Evolutionary conservation across 495 filamentous ascomycete species (phyloP), one percentile per base, ranked within the genome.

Genomic region (Talaromyces thailandensis): DNA sequence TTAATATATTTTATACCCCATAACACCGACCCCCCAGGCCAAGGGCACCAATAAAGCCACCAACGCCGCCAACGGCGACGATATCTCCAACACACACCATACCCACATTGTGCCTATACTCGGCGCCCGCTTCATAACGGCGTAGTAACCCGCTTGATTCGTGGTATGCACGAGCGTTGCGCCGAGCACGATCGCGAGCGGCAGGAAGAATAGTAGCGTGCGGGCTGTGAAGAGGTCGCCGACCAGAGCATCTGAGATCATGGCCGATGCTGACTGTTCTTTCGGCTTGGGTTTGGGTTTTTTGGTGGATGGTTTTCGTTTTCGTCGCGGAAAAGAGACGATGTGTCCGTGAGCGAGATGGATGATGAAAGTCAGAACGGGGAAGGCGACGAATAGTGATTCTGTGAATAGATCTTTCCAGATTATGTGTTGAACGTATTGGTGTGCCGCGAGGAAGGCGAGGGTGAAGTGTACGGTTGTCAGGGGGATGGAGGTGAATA

Each of bases 31-130:
- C 4, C 88, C 79, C 78, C 87, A 98, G 1, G 71, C 74, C 65
- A 78, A 61, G 3, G 78, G 78, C 3, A 78, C 82, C 45, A 91
- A 76, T 9, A 79, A 74, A 8, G 82, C 73, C 31, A 81, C 70
- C 7, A 86, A 69, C 1, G 90, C 88, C 57, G 81, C 85, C 2
- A 80, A 71, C 60, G 95, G 76, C n/a, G 88, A 76, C 40, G 55
- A 57, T 75, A 97, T 83, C 74, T 98, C 94, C 55, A 96, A 77
- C 35, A 96, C 86, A 18, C 87, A 87, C 94, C 93, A 98, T 14
- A 98, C 84, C 93, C 93, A 96, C 21, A 97, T 71, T 16, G 89
- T 92, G 1, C 92, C 95, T n/a, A 96, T 70, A 23, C 91, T 85
- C 23, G 94, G 94, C 0, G 92, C 90, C 61, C 83, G 86, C 77